A percentile compares a stretch with the other conserved stretches of the same genome.
Conservation (phyloP, 129 eudicot species). For the Arctium lappa region DNA sequence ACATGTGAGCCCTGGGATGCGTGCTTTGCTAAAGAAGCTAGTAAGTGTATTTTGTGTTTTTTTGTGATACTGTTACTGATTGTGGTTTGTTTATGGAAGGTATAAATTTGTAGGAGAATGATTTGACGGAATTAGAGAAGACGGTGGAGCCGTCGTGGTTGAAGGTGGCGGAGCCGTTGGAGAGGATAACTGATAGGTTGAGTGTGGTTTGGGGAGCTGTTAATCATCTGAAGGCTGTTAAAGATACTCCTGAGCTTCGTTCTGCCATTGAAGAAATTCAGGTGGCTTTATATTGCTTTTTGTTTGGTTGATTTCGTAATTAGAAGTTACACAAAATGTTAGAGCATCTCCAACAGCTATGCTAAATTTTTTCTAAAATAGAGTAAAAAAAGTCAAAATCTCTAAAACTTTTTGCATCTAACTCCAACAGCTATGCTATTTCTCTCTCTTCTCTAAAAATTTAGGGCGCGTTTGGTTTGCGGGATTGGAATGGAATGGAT, state of each 20-base stretch:
- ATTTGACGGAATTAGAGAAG: constrained; percentile 77
- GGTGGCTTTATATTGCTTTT: constrained; percentile 32
- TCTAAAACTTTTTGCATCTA: too few species aligned
- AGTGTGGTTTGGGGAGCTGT: constrained; percentile 84
- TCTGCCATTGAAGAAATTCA: constrained; percentile 94
- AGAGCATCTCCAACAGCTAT: too few species aligned
- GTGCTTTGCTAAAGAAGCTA: constrained; percentile 63
- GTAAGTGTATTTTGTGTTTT: constrained; percentile 26
- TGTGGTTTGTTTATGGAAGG: neutral
- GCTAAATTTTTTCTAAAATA: too few species aligned
- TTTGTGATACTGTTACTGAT: neutral
- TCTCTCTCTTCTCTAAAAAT: too few species aligned
- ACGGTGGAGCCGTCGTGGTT: constrained; percentile 86
- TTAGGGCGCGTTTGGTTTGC: too few species aligned
- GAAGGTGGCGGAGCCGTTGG: constrained; percentile 85
- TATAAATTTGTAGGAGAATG: constrained; percentile 47
- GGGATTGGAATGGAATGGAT: too few species aligned
- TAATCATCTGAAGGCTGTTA: constrained; percentile 83
- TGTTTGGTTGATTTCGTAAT: constrained; percentile 3
- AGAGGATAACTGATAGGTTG: constrained; percentile 63
- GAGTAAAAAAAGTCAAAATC: too few species aligned
- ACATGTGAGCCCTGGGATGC: constrained; percentile 91
- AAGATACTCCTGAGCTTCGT: constrained; percentile 80
- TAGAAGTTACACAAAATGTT: too few species aligned
- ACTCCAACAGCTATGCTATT: too few species aligned